phyloP scores from a whole-genome alignment of 108 stramenopile species.

The Tribonema minus region DNA sequence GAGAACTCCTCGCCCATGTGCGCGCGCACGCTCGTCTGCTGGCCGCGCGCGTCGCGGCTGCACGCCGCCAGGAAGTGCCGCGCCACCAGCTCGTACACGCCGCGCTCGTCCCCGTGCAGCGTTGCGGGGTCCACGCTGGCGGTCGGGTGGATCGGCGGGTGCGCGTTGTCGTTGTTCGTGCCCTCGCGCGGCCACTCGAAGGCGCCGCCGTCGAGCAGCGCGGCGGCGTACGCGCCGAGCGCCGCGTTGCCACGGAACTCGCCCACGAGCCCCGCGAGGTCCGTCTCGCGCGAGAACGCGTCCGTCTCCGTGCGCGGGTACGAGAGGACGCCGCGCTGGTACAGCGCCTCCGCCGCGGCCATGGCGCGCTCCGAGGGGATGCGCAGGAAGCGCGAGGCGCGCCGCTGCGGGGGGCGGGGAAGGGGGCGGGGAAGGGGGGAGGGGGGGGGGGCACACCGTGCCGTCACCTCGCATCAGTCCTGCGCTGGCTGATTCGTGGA shows the following conservation, averaged over 20 bases:
- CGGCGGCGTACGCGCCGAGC: constrained; percentile 55
- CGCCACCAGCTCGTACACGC: constrained; percentile 74
- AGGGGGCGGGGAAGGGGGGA: not conserved
- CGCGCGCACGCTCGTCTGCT: constrained; percentile 66
- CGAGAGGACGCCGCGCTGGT: constrained; percentile 82
- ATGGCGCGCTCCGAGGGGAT: constrained; percentile 84
- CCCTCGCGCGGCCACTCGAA: constrained; percentile 55
- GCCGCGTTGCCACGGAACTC: constrained; percentile 43
- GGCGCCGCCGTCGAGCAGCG: constrained; percentile 37
- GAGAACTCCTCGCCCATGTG: constrained; percentile 69
- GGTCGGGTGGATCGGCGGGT: constrained; percentile 97
- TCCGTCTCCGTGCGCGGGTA: constrained; percentile 98
- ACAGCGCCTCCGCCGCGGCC: constrained; percentile 86
- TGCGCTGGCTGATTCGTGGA: too few relatives aligned
- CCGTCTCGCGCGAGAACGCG: constrained; percentile 78
- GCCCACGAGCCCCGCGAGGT: constrained; percentile 59
- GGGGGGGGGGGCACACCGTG: not conserved
- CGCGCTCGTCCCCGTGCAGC: constrained; percentile 5
- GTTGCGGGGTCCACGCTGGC: constrained; percentile 67
- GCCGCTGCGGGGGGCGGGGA: not conserved
- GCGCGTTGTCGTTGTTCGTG: constrained; percentile 88
- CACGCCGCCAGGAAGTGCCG: constrained; percentile 98
- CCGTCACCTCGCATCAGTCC: not conserved
- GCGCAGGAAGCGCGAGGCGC: constrained; percentile 63
- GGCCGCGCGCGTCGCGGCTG: constrained; percentile 82